A percentile compares a stretch with the other conserved stretches of the same genome.
Conservation (phyloP, 805 yeast genomes). For the Helenozyma rhizophorensis region DNA sequence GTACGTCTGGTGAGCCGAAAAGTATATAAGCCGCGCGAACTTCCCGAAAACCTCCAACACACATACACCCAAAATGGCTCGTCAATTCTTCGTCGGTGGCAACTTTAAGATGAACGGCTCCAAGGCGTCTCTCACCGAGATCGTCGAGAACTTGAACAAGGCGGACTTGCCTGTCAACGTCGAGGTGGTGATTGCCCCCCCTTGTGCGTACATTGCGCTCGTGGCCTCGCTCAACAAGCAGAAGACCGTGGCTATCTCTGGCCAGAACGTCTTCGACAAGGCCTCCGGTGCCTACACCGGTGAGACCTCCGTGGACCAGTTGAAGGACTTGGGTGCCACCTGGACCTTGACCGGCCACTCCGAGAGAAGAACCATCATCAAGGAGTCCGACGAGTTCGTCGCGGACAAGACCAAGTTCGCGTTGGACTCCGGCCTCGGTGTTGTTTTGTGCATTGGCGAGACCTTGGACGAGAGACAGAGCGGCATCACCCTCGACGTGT, state of each 20-base stretch:
- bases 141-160: slow-evolving; percentile 77
- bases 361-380: slow-evolving; percentile 93
- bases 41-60: background rate
- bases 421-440: slow-evolving; percentile 81
- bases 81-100: slow-evolving; percentile 97
- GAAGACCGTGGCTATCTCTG: slow-evolving; percentile 74
- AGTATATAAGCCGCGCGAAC: slow-evolving; percentile 5
- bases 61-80: slow-evolving; percentile 48
- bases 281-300: slow-evolving; percentile 97
- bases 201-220: slow-evolving; percentile 84
- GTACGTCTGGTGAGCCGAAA: slow-evolving; percentile 3
- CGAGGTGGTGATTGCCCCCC: slow-evolving; percentile 95
- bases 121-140: slow-evolving; percentile 74
- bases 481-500: slow-evolving; percentile 79
- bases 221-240: slow-evolving; percentile 67
- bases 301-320: slow-evolving; percentile 83
- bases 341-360: slow-evolving; percentile 98
- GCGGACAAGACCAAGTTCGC: slow-evolving; percentile 96
- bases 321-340: slow-evolving; percentile 86
- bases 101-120: slow-evolving; percentile 99
- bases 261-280: slow-evolving; percentile 87
- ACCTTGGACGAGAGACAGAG: slow-evolving; percentile 92
- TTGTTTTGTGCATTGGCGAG: slow-evolving; percentile 97
- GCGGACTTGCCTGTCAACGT: slow-evolving; percentile 72
- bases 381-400: slow-evolving; percentile 84